phyloP scores from a whole-genome alignment of 495 filamentous ascomycete species.

The Lindgomyces ingoldianus region DNA sequence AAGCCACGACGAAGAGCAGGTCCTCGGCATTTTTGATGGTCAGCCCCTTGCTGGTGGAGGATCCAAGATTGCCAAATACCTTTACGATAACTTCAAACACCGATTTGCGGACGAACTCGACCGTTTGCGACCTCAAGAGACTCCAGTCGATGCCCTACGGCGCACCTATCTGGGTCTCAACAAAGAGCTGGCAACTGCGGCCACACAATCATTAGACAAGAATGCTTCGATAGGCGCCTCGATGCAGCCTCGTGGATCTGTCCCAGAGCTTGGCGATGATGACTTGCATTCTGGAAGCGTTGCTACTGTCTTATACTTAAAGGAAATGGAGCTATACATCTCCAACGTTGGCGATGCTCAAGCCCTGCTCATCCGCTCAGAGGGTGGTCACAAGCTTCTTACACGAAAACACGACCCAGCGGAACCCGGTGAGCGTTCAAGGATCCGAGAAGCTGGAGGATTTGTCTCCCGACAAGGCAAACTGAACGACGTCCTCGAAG shows the following conservation, averaged over 20 bases:
- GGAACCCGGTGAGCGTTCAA: slow-evolving; percentile 74
- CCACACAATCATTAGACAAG: slow-evolving; percentile 78
- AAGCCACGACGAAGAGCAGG: slow-evolving; percentile 84
- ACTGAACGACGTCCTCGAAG: slow-evolving; percentile 85
- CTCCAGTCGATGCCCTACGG: slow-evolving; percentile 76
- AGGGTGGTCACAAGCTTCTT: slow-evolving; percentile 74
- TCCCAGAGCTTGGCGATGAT: slow-evolving; percentile 75
- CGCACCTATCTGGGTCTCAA: slow-evolving; percentile 87
- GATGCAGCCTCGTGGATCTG: slow-evolving; percentile 67
- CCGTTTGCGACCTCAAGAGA: slow-evolving; percentile 66
- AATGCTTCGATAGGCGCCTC: slow-evolving; percentile 48
- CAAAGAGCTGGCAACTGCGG: slow-evolving; percentile 86
- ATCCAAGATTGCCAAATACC: slow-evolving; percentile 91
- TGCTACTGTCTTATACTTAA: slow-evolving; percentile 86
- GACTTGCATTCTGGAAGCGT: slow-evolving; percentile 88
- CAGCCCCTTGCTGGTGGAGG: slow-evolving; percentile 80
- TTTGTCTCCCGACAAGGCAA: slow-evolving; percentile 93
- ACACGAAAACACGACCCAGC: slow-evolving; percentile 93
- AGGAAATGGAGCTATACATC: slow-evolving; percentile 85
- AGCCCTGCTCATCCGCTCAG: slow-evolving; percentile 87
- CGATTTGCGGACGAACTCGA: slow-evolving; percentile 83
- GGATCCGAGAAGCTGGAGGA: slow-evolving; percentile 91
- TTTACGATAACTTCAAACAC: slow-evolving; percentile 89
- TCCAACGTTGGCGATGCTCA: slow-evolving; percentile 95
- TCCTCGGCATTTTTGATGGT: slow-evolving; percentile 94